Conservation (phyloP, 441 rosid genomes). For the Euphorbia schlechtendalii region DNA sequence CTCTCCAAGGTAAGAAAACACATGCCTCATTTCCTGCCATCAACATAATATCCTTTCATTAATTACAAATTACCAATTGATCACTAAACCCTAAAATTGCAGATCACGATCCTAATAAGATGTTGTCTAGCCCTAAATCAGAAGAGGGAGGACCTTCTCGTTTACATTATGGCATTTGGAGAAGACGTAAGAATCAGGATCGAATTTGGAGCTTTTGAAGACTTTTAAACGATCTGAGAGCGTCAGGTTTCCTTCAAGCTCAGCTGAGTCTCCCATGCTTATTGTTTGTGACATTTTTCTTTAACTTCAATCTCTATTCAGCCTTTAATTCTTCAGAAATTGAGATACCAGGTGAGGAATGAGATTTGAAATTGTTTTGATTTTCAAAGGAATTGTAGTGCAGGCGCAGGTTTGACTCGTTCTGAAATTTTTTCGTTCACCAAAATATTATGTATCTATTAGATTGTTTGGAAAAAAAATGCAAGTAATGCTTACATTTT, state of each 20-base stretch:
- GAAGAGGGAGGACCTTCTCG: constrained; percentile 49
- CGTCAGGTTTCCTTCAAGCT: constrained; percentile 47
- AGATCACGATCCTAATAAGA: background rate
- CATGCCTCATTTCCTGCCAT: constrained; percentile 67
- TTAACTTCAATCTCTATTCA: background rate
- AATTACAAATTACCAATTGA: background rate
- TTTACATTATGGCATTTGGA: constrained; percentile 66
- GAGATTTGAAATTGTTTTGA: too few species aligned
- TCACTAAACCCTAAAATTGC: background rate
- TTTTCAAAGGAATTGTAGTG: too few species aligned
- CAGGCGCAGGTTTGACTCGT: too few species aligned
- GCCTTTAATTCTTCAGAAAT: background rate
- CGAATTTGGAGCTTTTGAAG: constrained; percentile 58
- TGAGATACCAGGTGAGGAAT: background rate
- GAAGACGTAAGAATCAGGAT: constrained; percentile 49
- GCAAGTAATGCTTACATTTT: too few species aligned
- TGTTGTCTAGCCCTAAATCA: background rate
- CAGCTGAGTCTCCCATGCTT: constrained; percentile 55
- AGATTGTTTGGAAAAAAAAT: too few species aligned
- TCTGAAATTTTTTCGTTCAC: too few species aligned
- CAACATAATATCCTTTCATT: constrained; percentile 1
- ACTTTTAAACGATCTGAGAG: constrained; percentile 62
- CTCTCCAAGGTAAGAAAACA: constrained; percentile 57
- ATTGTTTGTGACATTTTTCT: constrained; percentile 20
- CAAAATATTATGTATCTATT: too few species aligned